Conservation (phyloP, 495 filamentous ascomycete genomes). For the Podospora australis region DNA sequence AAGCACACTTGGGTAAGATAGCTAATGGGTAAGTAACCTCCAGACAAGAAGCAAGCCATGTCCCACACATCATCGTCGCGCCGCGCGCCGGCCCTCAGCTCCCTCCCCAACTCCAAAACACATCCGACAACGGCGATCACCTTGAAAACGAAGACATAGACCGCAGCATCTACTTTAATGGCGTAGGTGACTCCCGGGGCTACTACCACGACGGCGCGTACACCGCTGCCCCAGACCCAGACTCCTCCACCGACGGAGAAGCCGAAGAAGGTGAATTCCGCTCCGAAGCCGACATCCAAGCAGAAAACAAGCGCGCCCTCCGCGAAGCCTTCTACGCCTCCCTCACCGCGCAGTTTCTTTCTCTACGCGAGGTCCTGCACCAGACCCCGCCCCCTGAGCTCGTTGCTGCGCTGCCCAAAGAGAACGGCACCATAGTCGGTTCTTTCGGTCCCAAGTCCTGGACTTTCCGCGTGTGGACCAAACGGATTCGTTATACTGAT, state of each 20-base stretch:
- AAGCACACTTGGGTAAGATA: slow-evolving; percentile 30
- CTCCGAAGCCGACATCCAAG: slow-evolving; percentile 20
- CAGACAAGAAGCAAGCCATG: slow-evolving; percentile 64
- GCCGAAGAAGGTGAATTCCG: slow-evolving; percentile 11
- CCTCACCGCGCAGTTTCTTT: slow-evolving; percentile 53
- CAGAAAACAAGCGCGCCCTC: slow-evolving; percentile 46
- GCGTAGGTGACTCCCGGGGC: slow-evolving; percentile 46
- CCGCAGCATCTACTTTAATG: slow-evolving; percentile 37
- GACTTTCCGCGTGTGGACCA: slow-evolving; percentile 48
- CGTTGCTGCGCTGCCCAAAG: slow-evolving; percentile 45
- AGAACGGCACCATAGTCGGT: slow-evolving; percentile 52
- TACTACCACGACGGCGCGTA: slow-evolving; percentile 70
- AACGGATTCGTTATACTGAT: slow-evolving; percentile 42
- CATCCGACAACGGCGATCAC: slow-evolving; percentile 17
- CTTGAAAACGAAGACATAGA: slow-evolving; percentile 28
- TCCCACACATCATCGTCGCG: slow-evolving; percentile 61
- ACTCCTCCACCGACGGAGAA: background rate
- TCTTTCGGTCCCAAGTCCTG: slow-evolving; percentile 33
- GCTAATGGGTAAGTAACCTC: slow-evolving; percentile 22
- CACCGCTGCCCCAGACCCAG: slow-evolving; percentile 40
- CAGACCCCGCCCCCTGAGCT: slow-evolving; percentile 44
- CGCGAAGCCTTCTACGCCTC: slow-evolving; percentile 56
- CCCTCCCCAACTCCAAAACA: slow-evolving; percentile 25
- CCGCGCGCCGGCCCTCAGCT: slow-evolving; percentile 43
- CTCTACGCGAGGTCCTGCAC: slow-evolving; percentile 53